Evolutionary conservation across 2,329 filamentous ascomycete species (phyloP).

Genomic region (Hypoxylon sp.): DNA sequence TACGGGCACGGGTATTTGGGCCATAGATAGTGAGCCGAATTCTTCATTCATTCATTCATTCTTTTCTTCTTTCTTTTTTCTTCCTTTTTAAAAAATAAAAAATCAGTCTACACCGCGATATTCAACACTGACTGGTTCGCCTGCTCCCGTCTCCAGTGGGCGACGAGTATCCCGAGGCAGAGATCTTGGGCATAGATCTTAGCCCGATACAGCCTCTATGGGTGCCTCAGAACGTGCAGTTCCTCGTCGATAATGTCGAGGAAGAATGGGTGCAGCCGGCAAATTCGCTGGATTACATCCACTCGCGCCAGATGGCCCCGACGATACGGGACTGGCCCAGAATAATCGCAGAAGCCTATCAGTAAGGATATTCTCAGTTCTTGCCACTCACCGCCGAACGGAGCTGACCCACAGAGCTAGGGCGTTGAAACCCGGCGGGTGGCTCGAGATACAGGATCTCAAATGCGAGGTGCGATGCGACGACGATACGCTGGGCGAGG

Average conservation of each 20-base stretch:
- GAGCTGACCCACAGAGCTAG: conserved; percentile 42
- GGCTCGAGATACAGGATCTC: conserved; percentile 64
- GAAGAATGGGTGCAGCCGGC: conserved; percentile 62
- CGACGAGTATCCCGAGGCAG: conserved; percentile 50
- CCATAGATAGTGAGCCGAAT: conserved; percentile 39
- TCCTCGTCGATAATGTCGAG: conserved; percentile 63
- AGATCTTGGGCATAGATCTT: conserved; percentile 51
- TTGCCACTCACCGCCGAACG: conserved; percentile 14
- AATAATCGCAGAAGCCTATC: conserved; percentile 55
- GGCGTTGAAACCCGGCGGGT: conserved; percentile 61
- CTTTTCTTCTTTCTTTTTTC: too few species aligned
- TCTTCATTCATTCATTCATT: too few species aligned
- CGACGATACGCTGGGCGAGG: conserved; percentile 48
- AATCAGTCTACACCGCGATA: conserved; percentile 10
- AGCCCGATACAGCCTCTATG: conserved; percentile 52
- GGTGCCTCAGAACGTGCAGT: conserved; percentile 52
- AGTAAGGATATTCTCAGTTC: conserved; percentile 50
- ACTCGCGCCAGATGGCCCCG: conserved; percentile 63
- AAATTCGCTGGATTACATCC: conserved; percentile 67
- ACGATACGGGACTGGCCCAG: conserved; percentile 63
- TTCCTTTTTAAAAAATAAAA: too few species aligned
- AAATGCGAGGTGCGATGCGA: conserved; percentile 57
- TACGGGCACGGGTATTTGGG: conserved; percentile 49
- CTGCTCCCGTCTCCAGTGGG: conserved; percentile 39
- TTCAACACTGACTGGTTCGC: conserved; percentile 19